These are phyloP conservation scores for Colletotrichum echinochloae DNA, from an alignment of 2,329 filamentous ascomycete species.

Conservation along the genomic window DNA sequence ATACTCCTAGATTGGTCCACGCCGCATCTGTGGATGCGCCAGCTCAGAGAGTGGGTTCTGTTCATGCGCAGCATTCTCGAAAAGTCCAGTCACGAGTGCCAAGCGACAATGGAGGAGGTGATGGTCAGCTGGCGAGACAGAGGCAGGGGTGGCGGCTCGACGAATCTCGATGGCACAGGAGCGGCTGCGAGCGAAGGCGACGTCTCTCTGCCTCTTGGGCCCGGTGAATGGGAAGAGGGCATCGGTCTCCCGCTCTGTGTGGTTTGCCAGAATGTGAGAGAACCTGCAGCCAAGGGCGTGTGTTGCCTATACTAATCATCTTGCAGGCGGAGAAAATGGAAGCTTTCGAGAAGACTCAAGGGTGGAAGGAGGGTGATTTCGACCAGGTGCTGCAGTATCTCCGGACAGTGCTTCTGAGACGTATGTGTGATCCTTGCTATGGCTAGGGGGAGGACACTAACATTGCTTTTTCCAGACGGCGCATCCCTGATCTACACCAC, in stretches of 20 bases:
- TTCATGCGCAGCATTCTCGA: constrained; percentile 82
- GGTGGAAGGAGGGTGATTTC: constrained; percentile 97
- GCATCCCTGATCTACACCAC: constrained; percentile 88
- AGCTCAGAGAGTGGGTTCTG: constrained; percentile 90
- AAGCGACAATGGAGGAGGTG: constrained; percentile 86
- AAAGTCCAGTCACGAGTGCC: constrained; percentile 79
- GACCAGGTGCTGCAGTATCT: constrained; percentile 95
- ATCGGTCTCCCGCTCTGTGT: constrained; percentile 89
- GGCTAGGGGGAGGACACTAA: constrained; percentile 41
- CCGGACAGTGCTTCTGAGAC: constrained; percentile 87
- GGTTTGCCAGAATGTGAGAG: constrained; percentile 90
- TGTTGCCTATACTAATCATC: constrained; percentile 42
- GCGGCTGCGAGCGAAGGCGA: constrained; percentile 73
- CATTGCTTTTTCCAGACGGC: constrained; percentile 68
- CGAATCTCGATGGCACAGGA: constrained; percentile 71
- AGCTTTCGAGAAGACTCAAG: constrained; percentile 85
- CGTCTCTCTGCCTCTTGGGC: constrained; percentile 81
- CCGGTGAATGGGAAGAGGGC: constrained; percentile 93
- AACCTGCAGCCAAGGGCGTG: neutral
- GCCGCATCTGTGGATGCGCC: constrained; percentile 91
- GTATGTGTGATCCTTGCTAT: constrained; percentile 61
- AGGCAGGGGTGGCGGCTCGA: constrained; percentile 72
- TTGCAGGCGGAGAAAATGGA: constrained; percentile 87
- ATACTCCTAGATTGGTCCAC: constrained; percentile 96
- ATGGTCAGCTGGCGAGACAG: constrained; percentile 84